phyloP scores from a whole-genome alignment of 495 filamentous ascomycete species.

The Penicillium cataractarum region DNA sequence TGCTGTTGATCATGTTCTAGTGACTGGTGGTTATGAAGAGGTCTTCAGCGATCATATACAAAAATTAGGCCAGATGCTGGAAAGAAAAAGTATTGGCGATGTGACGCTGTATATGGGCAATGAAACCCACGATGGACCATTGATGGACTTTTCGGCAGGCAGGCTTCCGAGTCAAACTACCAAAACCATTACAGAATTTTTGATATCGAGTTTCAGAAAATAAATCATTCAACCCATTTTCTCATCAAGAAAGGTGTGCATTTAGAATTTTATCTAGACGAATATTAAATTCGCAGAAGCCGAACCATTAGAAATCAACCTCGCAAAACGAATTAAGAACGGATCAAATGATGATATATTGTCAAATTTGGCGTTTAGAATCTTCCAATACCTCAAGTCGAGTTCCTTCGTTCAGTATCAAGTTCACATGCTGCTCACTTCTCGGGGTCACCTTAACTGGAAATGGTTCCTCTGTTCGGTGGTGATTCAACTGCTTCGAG shows the following conservation, averaged over 20 bases:
- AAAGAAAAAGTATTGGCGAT: slow-evolving; percentile 10
- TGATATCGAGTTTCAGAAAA: slow-evolving; percentile 1
- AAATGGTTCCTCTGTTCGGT: slow-evolving; percentile 29
- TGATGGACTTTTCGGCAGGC: slow-evolving; percentile 29
- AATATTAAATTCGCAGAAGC: no score
- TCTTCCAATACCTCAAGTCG: background rate
- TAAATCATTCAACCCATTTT: background rate
- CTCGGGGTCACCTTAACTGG: slow-evolving; percentile 29
- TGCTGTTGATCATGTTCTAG: slow-evolving; percentile 23
- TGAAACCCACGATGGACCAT: slow-evolving; percentile 32
- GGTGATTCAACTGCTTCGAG: slow-evolving; percentile 27
- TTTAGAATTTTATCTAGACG: no score
- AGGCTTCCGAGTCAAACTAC: slow-evolving; percentile 13
- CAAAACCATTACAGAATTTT: slow-evolving; percentile 7
- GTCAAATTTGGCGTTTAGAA: background rate
- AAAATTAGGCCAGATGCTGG: slow-evolving; percentile 18
- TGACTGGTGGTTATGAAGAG: slow-evolving; percentile 28
- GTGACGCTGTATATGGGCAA: slow-evolving; percentile 20
- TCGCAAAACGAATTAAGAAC: no score
- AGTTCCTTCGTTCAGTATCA: slow-evolving; percentile 20
- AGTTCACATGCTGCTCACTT: slow-evolving; percentile 25
- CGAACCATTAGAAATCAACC: no score
- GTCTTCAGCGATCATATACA: slow-evolving; percentile 29
- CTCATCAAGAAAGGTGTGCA: background rate
- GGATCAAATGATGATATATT: no score